A percentile compares a stretch with the other conserved stretches of the same genome.
These are phyloP conservation scores for Cordyceps militaris DNA, from an alignment of 2,329 filamentous ascomycete genomes.

Conservation along the genomic window DNA sequence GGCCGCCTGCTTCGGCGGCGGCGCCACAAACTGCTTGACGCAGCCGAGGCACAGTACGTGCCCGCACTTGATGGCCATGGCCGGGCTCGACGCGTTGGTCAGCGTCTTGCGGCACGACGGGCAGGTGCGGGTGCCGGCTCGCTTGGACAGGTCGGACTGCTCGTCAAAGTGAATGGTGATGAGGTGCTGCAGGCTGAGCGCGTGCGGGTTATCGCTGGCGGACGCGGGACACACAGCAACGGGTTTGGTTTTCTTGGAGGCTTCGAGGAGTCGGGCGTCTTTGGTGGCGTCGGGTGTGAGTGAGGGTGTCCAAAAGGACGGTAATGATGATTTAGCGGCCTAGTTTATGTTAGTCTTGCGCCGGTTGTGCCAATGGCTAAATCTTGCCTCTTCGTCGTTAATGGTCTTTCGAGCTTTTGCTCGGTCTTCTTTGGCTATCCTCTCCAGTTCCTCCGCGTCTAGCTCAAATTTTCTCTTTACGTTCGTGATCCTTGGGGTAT, in stretches of 20 bases:
- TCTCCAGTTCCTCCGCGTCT: slow-evolving; percentile 67
- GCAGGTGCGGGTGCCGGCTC: slow-evolving; percentile 49
- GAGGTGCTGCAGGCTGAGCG: slow-evolving; percentile 70
- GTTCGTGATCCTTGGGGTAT: slow-evolving; percentile 16
- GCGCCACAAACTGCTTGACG: slow-evolving; percentile 73
- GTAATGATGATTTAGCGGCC: slow-evolving; percentile 59
- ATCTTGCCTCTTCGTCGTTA: slow-evolving; percentile 59
- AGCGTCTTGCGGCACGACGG: slow-evolving; percentile 80
- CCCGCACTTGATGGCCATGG: slow-evolving; percentile 80
- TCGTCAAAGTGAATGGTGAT: slow-evolving; percentile 71
- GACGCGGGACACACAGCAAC: slow-evolving; percentile 73
- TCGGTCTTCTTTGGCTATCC: slow-evolving; percentile 63
- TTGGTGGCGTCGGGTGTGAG: slow-evolving; percentile 56
- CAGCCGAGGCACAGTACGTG: slow-evolving; percentile 87
- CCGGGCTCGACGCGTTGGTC: slow-evolving; percentile 73
- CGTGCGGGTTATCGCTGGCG: slow-evolving; percentile 56
- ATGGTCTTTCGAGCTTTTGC: slow-evolving; percentile 62
- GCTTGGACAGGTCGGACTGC: slow-evolving; percentile 46
- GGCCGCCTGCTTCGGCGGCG: slow-evolving; percentile 38
- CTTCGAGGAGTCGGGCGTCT: slow-evolving; percentile 43
- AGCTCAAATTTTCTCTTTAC: slow-evolving; percentile 67
- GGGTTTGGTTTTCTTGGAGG: slow-evolving; percentile 56
- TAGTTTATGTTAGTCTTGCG: slow-evolving; percentile 24
- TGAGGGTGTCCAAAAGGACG: slow-evolving; percentile 90
- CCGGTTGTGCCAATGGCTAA: neutral